phyloP scores from a whole-genome alignment of 495 filamentous ascomycete genomes.

The Talaromyces proteolyticus region DNA sequence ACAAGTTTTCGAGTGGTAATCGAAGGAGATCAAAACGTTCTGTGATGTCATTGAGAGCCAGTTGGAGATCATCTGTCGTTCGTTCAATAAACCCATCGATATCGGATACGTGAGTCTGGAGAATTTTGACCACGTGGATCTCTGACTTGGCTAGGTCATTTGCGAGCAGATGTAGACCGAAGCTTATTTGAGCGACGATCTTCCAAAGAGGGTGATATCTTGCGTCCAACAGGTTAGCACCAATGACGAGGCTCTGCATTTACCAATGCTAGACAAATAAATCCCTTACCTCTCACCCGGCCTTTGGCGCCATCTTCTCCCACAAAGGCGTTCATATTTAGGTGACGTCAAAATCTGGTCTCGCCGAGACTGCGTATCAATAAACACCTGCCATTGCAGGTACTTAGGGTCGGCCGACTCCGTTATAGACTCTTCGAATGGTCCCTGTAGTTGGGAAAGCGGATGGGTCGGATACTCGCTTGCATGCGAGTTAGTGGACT shows the following conservation, averaged over 20 bases:
- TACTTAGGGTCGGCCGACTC: slow-evolving; percentile 53
- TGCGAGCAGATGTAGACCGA: slow-evolving; percentile 85
- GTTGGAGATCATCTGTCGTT: slow-evolving; percentile 76
- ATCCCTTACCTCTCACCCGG: slow-evolving; percentile 45
- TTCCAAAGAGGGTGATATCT: slow-evolving; percentile 84
- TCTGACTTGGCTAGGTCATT: slow-evolving; percentile 84
- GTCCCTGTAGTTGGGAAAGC: slow-evolving; percentile 77
- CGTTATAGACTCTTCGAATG: slow-evolving; percentile 86
- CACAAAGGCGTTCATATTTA: slow-evolving; percentile 58
- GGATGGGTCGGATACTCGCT: slow-evolving; percentile 60
- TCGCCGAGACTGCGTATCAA: slow-evolving; percentile 62
- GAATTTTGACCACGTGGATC: slow-evolving; percentile 76
- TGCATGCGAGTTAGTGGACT: background rate
- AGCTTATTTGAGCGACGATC: slow-evolving; percentile 85
- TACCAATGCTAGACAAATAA: slow-evolving; percentile 12
- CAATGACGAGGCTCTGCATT: slow-evolving; percentile 3
- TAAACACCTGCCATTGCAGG: slow-evolving; percentile 44
- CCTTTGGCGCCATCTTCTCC: slow-evolving; percentile 67
- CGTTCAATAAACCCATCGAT: slow-evolving; percentile 84
- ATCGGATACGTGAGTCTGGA: slow-evolving; percentile 90
- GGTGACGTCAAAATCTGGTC: slow-evolving; percentile 61
- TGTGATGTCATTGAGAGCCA: slow-evolving; percentile 70
- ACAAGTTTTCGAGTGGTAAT: slow-evolving; percentile 74
- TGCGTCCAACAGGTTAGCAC: slow-evolving; percentile 4
- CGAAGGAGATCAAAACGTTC: slow-evolving; percentile 72